phyloP scores from a whole-genome alignment of 2,329 filamentous ascomycete species.

The Xylaria hypoxylon region DNA sequence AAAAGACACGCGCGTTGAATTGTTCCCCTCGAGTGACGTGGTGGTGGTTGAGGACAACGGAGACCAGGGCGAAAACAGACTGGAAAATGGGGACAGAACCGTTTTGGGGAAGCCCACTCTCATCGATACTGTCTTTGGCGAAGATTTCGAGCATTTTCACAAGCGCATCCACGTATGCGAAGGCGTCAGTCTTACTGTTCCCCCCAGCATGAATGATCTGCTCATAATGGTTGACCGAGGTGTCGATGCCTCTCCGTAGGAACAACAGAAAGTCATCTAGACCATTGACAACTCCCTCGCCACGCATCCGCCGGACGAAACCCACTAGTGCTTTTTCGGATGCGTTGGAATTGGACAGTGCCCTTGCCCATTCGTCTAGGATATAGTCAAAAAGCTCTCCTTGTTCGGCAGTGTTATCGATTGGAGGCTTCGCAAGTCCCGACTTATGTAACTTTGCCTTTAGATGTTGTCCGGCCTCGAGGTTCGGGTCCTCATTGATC shows the following conservation, averaged over 20 bases:
- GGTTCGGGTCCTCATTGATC: conserved; percentile 78
- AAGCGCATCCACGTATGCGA: conserved; percentile 78
- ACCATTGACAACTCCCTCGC: conserved; percentile 76
- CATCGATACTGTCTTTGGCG: conserved; percentile 76
- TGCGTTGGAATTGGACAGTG: conserved; percentile 81
- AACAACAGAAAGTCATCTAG: conserved; percentile 84
- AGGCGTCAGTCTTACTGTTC: conserved; percentile 65
- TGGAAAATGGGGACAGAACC: conserved; percentile 79
- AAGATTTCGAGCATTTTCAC: conserved; percentile 83
- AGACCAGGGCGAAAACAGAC: conserved; percentile 79
- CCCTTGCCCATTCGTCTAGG: conserved; percentile 93
- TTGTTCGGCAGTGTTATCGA: conserved; percentile 68
- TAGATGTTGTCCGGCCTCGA: conserved; percentile 74
- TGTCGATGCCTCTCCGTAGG: conserved; percentile 82
- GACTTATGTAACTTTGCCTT: conserved; percentile 69
- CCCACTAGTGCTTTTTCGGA: conserved; percentile 77
- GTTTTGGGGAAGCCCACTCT: conserved; percentile 67
- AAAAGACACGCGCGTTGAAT: conserved; percentile 91
- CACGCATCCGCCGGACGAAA: conserved; percentile 87
- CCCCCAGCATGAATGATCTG: conserved; percentile 72
- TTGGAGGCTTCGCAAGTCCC: conserved; percentile 54
- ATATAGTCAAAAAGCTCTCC: conserved; percentile 92
- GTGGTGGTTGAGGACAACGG: conserved; percentile 86
- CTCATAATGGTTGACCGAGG: conserved; percentile 82
- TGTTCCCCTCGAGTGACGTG: conserved; percentile 82